phyloP scores from a whole-genome alignment of 257 asterid genomes.

The Vinca minor region DNA sequence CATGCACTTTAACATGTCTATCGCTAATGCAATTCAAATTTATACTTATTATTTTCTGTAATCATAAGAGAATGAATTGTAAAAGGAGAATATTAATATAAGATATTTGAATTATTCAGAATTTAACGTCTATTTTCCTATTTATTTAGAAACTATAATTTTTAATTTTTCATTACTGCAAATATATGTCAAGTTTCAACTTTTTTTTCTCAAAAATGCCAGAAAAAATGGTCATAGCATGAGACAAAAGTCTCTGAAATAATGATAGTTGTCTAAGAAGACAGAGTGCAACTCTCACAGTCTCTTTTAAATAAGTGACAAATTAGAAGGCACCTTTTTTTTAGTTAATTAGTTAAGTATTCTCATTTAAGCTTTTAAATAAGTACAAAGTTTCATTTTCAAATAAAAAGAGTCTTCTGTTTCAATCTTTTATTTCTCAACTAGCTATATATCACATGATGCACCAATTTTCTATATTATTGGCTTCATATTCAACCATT shows the following conservation, averaged over 20 bases:
- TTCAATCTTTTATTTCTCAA: not conserved
- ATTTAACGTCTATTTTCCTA: too few relatives aligned
- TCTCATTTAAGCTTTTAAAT: conserved; percentile 7
- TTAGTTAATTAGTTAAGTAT: conserved; percentile 5
- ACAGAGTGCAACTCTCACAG: not conserved
- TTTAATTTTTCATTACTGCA: too few relatives aligned
- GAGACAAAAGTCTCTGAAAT: conserved; percentile 2
- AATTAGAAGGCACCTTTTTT: not conserved
- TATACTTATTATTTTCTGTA: too few relatives aligned
- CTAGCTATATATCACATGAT: not conserved
- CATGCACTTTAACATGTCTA: too few relatives aligned
- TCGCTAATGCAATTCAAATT: too few relatives aligned
- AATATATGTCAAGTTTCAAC: not conserved
- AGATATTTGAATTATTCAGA: too few relatives aligned
- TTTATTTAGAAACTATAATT: too few relatives aligned
- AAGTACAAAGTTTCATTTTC: conserved; percentile 9
- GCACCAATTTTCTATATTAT: conserved; percentile 2
- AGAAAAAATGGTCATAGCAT: conserved; percentile 2
- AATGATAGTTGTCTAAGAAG: conserved; percentile 3
- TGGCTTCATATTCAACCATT: conserved; percentile 8
- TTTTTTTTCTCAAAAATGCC: not conserved
- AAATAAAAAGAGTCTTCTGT: conserved; percentile 1
- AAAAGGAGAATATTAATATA: too few relatives aligned
- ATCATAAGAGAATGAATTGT: too few relatives aligned
- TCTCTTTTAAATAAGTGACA: not conserved